Base-by-base conservation (phyloP, 345 rosid genomes). In the Passiflora organensis region DNA sequence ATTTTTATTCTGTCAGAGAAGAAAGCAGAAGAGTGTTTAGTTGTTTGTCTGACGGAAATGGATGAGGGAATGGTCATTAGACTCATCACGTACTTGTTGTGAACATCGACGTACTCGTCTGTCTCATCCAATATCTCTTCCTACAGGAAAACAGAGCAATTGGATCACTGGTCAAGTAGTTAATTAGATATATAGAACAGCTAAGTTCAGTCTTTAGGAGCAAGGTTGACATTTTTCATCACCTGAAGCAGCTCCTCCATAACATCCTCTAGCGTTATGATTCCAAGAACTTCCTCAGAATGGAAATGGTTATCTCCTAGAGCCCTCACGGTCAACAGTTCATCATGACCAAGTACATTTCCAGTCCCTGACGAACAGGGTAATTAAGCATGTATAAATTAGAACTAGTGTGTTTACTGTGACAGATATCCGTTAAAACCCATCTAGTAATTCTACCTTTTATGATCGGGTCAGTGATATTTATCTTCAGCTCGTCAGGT, bases 241-340 rank as follows among this genome's bases (percentile, higher is more conserved):
- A 86, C 95, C 78, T 81, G 93, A 32, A 88, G 73, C 14, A 86
- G 82, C 76, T 86, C 95, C 63, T 89, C 95, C 72, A 89, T 86
- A 2, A 84, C 95, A 78, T 89, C 97, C 77, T 89, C 95, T 19
- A 86, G 54, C n/a, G 97, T 86, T 60, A 89, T 89, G 53, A 89
- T 79, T 32, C 95, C 97, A 13, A 79, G 15, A 28, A 84, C 79
- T 68, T 83, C 83, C 46, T 79, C 95, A 60, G 74, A n/a, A n/a
- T n/a, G n/a, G n/a, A n/a, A n/a, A n/a, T n/a, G n/a, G n/a, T n/a
- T n/a, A n/a, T n/a, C n/a, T n/a, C n/a, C n/a, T n/a, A n/a, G n/a
- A n/a, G n/a, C n/a, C n/a, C n/a, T n/a, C n/a, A n/a, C n/a, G n/a
- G n/a, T n/a, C n/a, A n/a, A n/a, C n/a, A n/a, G n/a, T n/a, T n/a